These are phyloP conservation scores for Bolboschoenus planiculmis DNA, from an alignment of 176 grass and related monocot species.

Conservation along the genomic window DNA sequence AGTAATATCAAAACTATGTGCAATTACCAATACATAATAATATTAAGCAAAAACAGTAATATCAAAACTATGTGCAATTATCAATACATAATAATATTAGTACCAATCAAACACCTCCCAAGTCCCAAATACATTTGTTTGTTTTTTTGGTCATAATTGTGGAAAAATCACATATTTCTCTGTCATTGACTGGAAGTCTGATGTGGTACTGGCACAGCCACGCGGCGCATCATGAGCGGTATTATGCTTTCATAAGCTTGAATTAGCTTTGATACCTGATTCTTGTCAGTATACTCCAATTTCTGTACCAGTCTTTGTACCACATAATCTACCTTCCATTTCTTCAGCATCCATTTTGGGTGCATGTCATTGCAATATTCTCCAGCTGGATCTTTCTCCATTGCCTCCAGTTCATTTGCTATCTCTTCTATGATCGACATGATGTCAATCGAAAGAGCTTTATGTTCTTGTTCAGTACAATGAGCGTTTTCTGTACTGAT, in stretches of 20 bases:
- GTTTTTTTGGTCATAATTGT: background rate
- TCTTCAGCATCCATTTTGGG: conserved; percentile 7
- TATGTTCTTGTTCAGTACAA: background rate
- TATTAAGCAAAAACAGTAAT: too few species aligned
- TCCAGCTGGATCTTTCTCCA: background rate
- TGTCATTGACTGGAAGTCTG: background rate
- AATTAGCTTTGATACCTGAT: conserved; percentile 17
- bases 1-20: too few species aligned
- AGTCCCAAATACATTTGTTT: background rate
- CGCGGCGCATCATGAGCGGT: background rate
- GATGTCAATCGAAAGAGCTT: background rate
- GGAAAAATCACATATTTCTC: background rate
- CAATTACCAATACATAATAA: conserved; percentile 2
- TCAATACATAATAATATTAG: background rate
- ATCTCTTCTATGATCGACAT: conserved; percentile 11
- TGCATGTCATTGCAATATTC: background rate
- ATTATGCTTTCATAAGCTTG: conserved; percentile 16
- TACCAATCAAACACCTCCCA: background rate
- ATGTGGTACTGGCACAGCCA: background rate
- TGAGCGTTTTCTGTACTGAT: background rate
- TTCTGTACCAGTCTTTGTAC: conserved; percentile 6
- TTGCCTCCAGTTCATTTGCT: conserved; percentile 15
- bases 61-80: background rate
- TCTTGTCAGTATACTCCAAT: conserved; percentile 4
- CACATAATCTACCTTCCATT: conserved; percentile 24